Evolutionary conservation across 1,284 basidiomycete genomes (phyloP).

Genomic region (Phylloboletellus chloephorus): DNA sequence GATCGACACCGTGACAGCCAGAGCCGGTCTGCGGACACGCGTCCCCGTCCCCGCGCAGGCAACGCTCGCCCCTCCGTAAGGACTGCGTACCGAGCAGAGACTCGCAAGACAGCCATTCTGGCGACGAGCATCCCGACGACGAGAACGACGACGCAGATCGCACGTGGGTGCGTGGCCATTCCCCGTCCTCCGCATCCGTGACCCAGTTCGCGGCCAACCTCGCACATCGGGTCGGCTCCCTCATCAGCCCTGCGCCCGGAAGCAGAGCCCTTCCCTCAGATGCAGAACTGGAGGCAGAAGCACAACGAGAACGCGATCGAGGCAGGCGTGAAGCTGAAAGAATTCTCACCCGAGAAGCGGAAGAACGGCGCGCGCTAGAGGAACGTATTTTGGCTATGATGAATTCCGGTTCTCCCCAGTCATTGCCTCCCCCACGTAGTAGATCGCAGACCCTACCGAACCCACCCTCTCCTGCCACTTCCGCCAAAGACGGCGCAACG

Average conservation of each 20-base stretch:
- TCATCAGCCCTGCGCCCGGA: constrained; percentile 50
- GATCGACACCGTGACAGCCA: constrained; percentile 21
- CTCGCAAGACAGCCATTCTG: constrained; percentile 53
- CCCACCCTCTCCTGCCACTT: constrained; percentile 55
- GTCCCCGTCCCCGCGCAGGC: constrained; percentile 35
- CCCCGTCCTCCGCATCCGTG: constrained; percentile 58
- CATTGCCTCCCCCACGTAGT: constrained; percentile 47
- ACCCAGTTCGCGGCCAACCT: constrained; percentile 66
- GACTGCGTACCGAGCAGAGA: constrained; percentile 33
- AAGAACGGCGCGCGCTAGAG: constrained; percentile 60
- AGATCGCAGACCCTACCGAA: constrained; percentile 51
- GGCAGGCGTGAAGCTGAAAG: constrained; percentile 70
- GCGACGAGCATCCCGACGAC: constrained; percentile 44
- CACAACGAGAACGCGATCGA: constrained; percentile 64
- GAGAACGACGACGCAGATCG: constrained; percentile 41
- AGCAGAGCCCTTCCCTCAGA: constrained; percentile 50
- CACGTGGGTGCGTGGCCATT: constrained; percentile 40
- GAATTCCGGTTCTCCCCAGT: constrained; percentile 34
- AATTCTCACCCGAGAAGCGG: constrained; percentile 65
- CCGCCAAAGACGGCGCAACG: constrained; percentile 49
- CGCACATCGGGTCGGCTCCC: constrained; percentile 60
- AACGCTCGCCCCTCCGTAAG: constrained; percentile 65
- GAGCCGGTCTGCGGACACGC: constrained; percentile 33
- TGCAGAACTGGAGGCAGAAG: constrained; percentile 74
- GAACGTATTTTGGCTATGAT: constrained; percentile 71